Percentiles rank a stretch among this genome's conserved stretches.
phyloP scores from a whole-genome alignment of 495 filamentous ascomycete genomes.

The Aspergillus asperescens region DNA sequence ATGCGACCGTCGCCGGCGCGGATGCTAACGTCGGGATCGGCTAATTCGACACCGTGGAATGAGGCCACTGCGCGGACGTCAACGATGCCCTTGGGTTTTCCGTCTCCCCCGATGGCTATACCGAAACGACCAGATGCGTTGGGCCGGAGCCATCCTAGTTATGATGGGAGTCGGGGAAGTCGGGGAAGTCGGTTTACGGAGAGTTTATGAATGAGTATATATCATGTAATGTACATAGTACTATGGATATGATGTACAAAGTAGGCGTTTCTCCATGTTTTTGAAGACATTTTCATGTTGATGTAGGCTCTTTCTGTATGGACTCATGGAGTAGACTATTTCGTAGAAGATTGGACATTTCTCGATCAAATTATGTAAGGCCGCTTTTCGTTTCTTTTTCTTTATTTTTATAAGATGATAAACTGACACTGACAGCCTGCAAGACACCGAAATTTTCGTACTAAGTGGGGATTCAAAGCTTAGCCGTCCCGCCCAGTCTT shows the following conservation, averaged over 20 bases:
- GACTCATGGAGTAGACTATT: too few species aligned
- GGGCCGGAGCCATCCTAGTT: slow-evolving; percentile 51
- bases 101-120: slow-evolving; percentile 16
- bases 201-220: slow-evolving; percentile 23
- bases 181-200: slow-evolving; percentile 54
- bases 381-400: not conserved
- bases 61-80: slow-evolving; percentile 14
- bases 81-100: slow-evolving; percentile 20
- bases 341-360: not conserved
- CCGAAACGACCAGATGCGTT: slow-evolving; percentile 38
- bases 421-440: not conserved
- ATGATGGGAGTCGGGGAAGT: slow-evolving; percentile 52
- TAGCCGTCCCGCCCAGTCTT: not conserved
- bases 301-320: too few species aligned
- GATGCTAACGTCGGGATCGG: slow-evolving; percentile 43
- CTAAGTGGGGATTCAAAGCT: slow-evolving; percentile 1
- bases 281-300: not conserved
- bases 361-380: not conserved
- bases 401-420: not conserved
- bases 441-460: not conserved
- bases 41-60: slow-evolving; percentile 25
- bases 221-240: slow-evolving; percentile 11
- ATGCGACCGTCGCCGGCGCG: slow-evolving; percentile 46
- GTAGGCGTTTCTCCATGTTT: slow-evolving; percentile 3
- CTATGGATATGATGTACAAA: not conserved